Conservation (phyloP, 805 yeast genomes). For the Candida silvicultrix region DNA sequence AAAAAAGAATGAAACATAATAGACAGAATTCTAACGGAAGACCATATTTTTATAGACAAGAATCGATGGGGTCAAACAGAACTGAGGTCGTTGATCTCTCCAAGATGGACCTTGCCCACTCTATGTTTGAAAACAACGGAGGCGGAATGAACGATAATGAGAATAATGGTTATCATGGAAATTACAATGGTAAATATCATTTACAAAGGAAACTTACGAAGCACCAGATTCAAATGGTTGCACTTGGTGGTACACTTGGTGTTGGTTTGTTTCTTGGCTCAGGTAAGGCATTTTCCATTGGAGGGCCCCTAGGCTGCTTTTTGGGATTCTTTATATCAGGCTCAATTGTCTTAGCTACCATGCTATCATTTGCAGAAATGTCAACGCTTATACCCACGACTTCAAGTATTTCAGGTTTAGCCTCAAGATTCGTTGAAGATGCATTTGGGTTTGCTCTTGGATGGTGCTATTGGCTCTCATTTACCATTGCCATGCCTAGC, state of each 20-base stretch:
- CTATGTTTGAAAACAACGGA: neutral
- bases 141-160: neutral
- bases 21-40: conserved; percentile 4
- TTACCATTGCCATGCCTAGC: conserved; percentile 67
- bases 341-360: conserved; percentile 56
- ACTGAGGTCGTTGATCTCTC: conserved; percentile 21
- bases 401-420: conserved; percentile 70
- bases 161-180: neutral
- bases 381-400: conserved; percentile 74
- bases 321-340: conserved; percentile 65
- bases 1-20: conserved; percentile 8
- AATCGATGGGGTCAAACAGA: conserved; percentile 8
- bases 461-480: conserved; percentile 68
- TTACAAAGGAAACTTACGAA: conserved; percentile 55
- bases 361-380: conserved; percentile 77
- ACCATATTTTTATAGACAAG: neutral
- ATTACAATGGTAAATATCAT: conserved; percentile 11
- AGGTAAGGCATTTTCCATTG: conserved; percentile 66
- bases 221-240: conserved; percentile 71
- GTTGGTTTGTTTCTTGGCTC: conserved; percentile 67
- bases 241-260: conserved; percentile 74
- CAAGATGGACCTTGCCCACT: conserved; percentile 7
- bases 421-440: conserved; percentile 71
- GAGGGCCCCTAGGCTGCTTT: conserved; percentile 74
- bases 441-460: conserved; percentile 74